Evolutionary conservation across 2,329 filamentous ascomycete genomes (phyloP).

Genomic region (Xylariaceae sp.): DNA sequence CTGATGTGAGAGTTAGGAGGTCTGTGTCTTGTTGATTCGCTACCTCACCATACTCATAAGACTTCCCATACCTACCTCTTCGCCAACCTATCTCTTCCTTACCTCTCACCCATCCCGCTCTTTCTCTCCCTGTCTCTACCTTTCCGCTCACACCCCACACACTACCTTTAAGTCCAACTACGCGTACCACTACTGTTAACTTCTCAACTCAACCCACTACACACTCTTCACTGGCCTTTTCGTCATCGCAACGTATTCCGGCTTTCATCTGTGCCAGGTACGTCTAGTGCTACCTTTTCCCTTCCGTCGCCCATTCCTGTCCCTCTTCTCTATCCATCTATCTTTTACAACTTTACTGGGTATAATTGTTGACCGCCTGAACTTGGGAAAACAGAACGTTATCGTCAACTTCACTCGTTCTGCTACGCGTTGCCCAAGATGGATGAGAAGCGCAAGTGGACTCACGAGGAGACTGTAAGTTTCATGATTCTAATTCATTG

Average conservation of each 20-base stretch:
- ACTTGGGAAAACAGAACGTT: neutral
- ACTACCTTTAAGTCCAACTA: too few species aligned
- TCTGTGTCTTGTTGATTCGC: too few species aligned
- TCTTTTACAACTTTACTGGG: neutral
- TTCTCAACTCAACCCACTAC: neutral
- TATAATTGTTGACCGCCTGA: neutral
- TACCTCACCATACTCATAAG: too few species aligned
- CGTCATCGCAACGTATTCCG: neutral
- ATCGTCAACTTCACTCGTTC: too few species aligned
- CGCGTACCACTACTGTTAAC: neutral
- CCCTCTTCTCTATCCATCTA: neutral
- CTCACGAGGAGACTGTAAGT: constrained; percentile 1
- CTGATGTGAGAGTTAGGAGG: neutral
- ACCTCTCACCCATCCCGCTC: neutral
- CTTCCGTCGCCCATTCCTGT: neutral
- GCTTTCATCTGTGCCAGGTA: neutral
- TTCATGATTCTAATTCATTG: neutral
- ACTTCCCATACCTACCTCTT: neutral
- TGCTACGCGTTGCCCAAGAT: neutral
- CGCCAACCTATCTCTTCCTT: too few species aligned
- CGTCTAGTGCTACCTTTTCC: too few species aligned
- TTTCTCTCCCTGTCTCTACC: neutral
- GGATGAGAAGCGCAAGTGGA: neutral
- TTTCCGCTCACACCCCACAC: neutral
- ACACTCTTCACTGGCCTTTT: neutral